Percentiles rank a stretch among this genome's conserved stretches.
Conservation (phyloP, 768 basidiomycete species). For the Rhodotorula sphaerocarpa region DNA sequence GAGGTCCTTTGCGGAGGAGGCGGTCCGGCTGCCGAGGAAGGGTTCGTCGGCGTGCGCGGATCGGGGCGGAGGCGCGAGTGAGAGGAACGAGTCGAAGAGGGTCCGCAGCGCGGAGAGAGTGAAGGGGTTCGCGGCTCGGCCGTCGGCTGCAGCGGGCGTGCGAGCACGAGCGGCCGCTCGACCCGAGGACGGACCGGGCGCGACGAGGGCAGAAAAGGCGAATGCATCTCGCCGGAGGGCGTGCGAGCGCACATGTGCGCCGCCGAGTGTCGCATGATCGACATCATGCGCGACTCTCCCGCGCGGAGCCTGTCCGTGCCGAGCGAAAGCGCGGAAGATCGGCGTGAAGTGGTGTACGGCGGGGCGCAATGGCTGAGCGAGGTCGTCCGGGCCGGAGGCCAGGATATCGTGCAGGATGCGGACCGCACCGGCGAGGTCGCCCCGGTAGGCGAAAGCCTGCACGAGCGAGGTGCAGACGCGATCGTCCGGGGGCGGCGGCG, state of each 20-base stretch:
- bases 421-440: slow-evolving; percentile 55
- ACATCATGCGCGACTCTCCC: background rate
- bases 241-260: background rate
- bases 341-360: slow-evolving; percentile 57
- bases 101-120: slow-evolving; percentile 52
- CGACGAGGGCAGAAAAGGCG: background rate
- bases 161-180: background rate
- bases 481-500: slow-evolving; percentile 57
- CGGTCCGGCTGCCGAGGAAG: slow-evolving; percentile 39
- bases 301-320: slow-evolving; percentile 47
- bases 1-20: slow-evolving; percentile 48
- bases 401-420: slow-evolving; percentile 63
- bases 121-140: slow-evolving; percentile 47
- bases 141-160: too few species aligned
- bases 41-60: background rate
- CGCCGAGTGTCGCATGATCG: background rate
- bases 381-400: slow-evolving; percentile 41
- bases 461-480: slow-evolving; percentile 55
- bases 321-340: slow-evolving; percentile 66
- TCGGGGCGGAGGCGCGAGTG: slow-evolving; percentile 43
- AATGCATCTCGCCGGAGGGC: background rate
- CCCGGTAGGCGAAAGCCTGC: slow-evolving; percentile 63
- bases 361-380: too few species aligned
- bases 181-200: background rate
- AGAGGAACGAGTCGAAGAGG: slow-evolving; percentile 58